Percentiles rank a stretch among this genome's conserved stretches.
These are phyloP conservation scores for Suillus paluster DNA, from an alignment of 768 basidiomycete genomes.

Conservation along the genomic window DNA sequence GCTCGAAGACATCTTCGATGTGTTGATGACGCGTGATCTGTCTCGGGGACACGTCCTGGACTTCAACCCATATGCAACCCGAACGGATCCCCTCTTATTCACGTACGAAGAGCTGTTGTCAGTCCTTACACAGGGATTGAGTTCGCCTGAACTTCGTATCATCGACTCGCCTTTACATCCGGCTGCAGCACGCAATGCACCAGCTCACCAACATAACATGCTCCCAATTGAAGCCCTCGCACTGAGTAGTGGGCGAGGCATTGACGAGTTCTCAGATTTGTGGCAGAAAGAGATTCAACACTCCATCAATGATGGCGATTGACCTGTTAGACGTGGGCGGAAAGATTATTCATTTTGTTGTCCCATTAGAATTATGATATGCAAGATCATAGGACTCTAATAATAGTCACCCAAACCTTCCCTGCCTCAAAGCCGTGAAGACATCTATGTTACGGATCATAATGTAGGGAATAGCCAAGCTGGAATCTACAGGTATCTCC, in stretches of 20 bases:
- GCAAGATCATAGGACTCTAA: neutral
- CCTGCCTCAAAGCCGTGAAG: neutral
- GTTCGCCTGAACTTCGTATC: slow-evolving; percentile 55
- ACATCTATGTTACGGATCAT: neutral
- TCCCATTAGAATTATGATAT: neutral
- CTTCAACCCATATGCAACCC: slow-evolving; percentile 86
- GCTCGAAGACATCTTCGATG: slow-evolving; percentile 76
- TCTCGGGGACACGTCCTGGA: slow-evolving; percentile 82
- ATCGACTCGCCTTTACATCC: slow-evolving; percentile 81
- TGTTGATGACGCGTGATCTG: slow-evolving; percentile 84
- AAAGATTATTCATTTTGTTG: too few species aligned
- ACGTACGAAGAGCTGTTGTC: slow-evolving; percentile 73
- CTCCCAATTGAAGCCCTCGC: slow-evolving; percentile 87
- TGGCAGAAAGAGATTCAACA: slow-evolving; percentile 61
- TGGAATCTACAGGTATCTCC: too few species aligned
- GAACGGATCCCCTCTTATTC: slow-evolving; percentile 89
- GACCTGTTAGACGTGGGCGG: neutral
- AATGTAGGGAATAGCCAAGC: neutral
- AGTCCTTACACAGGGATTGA: slow-evolving; percentile 30
- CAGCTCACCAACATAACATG: slow-evolving; percentile 86
- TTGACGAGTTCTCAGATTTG: slow-evolving; percentile 72
- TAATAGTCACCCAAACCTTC: neutral
- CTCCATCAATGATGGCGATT: slow-evolving; percentile 22
- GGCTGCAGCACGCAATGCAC: slow-evolving; percentile 65
- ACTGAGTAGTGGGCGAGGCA: slow-evolving; percentile 72